Evolutionary conservation across 768 basidiomycete species (phyloP).

Genomic region (Macrolepiota albuminosa): DNA sequence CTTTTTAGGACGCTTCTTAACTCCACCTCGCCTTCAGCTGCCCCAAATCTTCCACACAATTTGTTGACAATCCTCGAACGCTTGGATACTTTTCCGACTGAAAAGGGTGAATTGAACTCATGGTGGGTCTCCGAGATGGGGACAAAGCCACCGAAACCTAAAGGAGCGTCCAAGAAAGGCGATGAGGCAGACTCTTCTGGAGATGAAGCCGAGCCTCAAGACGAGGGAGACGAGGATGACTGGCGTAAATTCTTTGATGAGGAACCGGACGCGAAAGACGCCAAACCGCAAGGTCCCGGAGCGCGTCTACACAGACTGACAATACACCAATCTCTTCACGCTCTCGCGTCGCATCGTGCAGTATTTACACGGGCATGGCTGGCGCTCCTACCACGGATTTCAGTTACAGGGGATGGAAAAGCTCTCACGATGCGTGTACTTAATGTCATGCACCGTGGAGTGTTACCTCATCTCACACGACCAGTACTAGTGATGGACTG

Average conservation of each 20-base stretch:
- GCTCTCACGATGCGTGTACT: slow-evolving; percentile 52
- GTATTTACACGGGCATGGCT: slow-evolving; percentile 85
- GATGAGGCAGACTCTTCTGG: slow-evolving; percentile 28
- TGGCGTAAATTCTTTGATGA: slow-evolving; percentile 88
- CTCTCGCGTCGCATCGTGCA: slow-evolving; percentile 70
- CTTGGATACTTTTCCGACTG: slow-evolving; percentile 71
- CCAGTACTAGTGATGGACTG: slow-evolving; percentile 88
- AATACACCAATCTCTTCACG: slow-evolving; percentile 73
- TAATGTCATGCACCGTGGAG: slow-evolving; percentile 76
- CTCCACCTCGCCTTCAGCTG: slow-evolving; percentile 22
- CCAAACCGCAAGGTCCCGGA: slow-evolving; percentile 29
- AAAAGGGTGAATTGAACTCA: slow-evolving; percentile 57
- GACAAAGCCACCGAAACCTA: slow-evolving; percentile 48
- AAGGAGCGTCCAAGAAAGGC: slow-evolving; percentile 31
- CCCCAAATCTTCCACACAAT: slow-evolving; percentile 37
- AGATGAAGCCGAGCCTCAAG: slow-evolving; percentile 27
- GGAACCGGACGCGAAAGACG: slow-evolving; percentile 30
- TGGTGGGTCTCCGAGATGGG: slow-evolving; percentile 80
- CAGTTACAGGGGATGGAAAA: slow-evolving; percentile 33
- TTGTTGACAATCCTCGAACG: slow-evolving; percentile 62
- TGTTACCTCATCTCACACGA: slow-evolving; percentile 78
- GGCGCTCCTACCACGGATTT: slow-evolving; percentile 58
- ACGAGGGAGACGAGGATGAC: slow-evolving; percentile 45
- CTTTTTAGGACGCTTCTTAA: slow-evolving; percentile 26
- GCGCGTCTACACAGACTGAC: slow-evolving; percentile 61